Evolutionary conservation across 139 green algal species (phyloP), one percentile per base, ranked within the genome.

Genomic region (Tetraselmis chui): DNA sequence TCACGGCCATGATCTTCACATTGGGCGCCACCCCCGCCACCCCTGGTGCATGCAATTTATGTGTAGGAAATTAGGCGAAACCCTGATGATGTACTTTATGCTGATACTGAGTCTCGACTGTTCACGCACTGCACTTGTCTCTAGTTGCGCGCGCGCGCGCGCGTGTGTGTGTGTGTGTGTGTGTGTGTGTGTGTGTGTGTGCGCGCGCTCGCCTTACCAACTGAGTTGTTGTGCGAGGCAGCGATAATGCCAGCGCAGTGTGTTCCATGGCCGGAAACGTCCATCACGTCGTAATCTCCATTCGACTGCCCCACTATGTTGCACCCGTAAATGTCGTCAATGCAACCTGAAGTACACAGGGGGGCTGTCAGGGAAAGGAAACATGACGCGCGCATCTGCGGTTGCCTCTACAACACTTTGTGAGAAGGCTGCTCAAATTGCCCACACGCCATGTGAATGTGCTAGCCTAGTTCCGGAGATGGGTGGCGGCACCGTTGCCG

Each of bases 401-500:
- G 24, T 30, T 24, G n/a, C n/a, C n/a, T 79, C n/a, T 30, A 79
- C 23, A 26, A 79, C 24, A 26, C 22, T 79, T 23, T 22, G 25
- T 24, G 76, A 2, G 26, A 1, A 59, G 32, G 0, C 26, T 81
- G 78, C n/a, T 2, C 26, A 1, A 75, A 11, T 30, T 28, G 76
- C 76, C 27, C 76, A 26, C 25, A 28, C 27, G 24, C 76, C 76
- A 0, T 28, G 25, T 26, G n/a, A 76, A 77, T 29, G 79, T n/a
- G n/a, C n/a, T n/a, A n/a, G n/a, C n/a, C n/a, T n/a, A n/a, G n/a
- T n/a, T n/a, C n/a, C n/a, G n/a, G n/a, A n/a, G n/a, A n/a, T n/a
- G n/a, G n/a, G n/a, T n/a, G n/a, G n/a, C n/a, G n/a, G 76, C 80
- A 92, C 91, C 91, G 32, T 94, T 94, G 31, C 77, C 77, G 81